Conservation (phyloP, 2,329 filamentous ascomycete genomes). For the Camptophora hylomeconis region DNA sequence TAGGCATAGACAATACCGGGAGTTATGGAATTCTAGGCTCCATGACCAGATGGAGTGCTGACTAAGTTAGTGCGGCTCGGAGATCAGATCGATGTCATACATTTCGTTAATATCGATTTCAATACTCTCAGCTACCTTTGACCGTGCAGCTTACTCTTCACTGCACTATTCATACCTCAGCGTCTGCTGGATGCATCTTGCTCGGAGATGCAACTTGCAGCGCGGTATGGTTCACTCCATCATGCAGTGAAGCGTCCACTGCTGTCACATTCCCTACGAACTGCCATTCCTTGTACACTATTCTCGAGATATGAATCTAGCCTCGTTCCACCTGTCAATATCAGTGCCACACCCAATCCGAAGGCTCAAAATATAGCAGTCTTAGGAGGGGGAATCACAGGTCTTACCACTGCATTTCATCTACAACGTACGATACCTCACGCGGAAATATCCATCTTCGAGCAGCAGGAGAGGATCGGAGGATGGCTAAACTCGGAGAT, state of each 20-base stretch:
- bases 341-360: conserved; percentile 11
- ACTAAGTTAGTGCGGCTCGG: too few relatives aligned
- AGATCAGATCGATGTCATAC: too few relatives aligned
- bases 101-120: too few relatives aligned
- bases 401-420: conserved; percentile 66
- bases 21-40: too few relatives aligned
- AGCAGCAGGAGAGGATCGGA: conserved; percentile 55
- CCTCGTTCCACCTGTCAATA: not conserved
- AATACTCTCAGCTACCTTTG: too few relatives aligned
- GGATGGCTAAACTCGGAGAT: conserved; percentile 69
- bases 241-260: conserved; percentile 10
- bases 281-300: conserved; percentile 63
- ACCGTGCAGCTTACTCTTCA: too few relatives aligned
- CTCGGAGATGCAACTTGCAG: conserved; percentile 16
- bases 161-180: too few relatives aligned
- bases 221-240: conserved; percentile 10
- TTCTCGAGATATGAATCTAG: conserved; percentile 32
- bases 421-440: conserved; percentile 55
- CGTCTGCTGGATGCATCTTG: conserved; percentile 9
- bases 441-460: conserved; percentile 68
- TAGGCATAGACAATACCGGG: too few relatives aligned
- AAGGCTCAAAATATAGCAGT: conserved; percentile 44
- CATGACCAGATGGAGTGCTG: too few relatives aligned
- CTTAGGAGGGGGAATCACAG: conserved; percentile 71
- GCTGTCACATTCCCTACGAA: conserved; percentile 18